These are phyloP conservation scores for Vickermania spadyakhi DNA, from an alignment of 208 protist genomes.

Conservation along the genomic window DNA sequence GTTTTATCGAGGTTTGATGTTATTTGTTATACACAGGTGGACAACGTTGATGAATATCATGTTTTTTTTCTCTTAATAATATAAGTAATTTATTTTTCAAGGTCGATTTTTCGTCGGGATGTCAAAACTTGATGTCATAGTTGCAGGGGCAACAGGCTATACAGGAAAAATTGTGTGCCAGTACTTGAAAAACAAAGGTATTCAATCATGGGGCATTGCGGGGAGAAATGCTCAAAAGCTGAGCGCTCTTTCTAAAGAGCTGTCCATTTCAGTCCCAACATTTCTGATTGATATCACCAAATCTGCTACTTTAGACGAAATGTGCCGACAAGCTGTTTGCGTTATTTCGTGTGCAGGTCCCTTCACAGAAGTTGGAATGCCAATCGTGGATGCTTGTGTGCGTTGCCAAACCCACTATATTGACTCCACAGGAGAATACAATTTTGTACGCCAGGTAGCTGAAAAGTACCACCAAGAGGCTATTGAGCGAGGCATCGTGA, in stretches of 20 bases:
- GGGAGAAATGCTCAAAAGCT: constrained; percentile 65
- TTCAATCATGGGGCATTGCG: constrained; percentile 55
- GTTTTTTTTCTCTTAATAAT: no score
- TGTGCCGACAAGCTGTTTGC: constrained; percentile 32
- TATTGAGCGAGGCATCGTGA: constrained; percentile 27
- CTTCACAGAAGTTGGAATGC: constrained; percentile 71
- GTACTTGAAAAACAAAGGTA: constrained; percentile 34
- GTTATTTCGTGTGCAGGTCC: constrained; percentile 76
- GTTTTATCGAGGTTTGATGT: no score
- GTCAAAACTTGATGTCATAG: constrained; percentile 38
- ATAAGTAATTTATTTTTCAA: no score
- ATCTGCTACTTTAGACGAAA: constrained; percentile 38
- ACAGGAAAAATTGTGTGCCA: constrained; percentile 61
- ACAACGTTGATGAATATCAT: no score
- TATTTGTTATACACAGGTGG: no score
- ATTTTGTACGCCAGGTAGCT: constrained; percentile 62
- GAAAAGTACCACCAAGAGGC: constrained; percentile 65
- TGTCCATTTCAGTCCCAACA: constrained; percentile 26
- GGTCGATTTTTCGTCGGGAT: no score
- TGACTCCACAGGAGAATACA: constrained; percentile 88
- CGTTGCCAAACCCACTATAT: constrained; percentile 76
- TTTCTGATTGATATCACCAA: constrained; percentile 37
- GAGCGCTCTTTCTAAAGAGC: constrained; percentile 29
- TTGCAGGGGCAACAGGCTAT: constrained; percentile 84
- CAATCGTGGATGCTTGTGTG: constrained; percentile 83